Evolutionary conservation across 2,329 filamentous ascomycete genomes (phyloP), one percentile per base, ranked within the genome.

Genomic region (Ustulina deusta): DNA sequence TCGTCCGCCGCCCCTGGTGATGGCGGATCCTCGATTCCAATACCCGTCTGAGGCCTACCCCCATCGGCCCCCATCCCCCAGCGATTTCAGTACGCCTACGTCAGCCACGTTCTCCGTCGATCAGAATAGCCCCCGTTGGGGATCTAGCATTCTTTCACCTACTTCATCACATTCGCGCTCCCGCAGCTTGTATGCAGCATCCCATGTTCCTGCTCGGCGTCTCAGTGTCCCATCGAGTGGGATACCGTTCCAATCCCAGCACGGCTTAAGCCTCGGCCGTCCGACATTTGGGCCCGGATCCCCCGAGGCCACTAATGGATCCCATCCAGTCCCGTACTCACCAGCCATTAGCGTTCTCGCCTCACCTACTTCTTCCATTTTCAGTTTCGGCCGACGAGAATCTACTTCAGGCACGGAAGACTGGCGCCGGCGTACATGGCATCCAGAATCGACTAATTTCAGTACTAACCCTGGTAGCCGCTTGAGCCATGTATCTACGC

Each of bases 381-480:
- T 89, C 79, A 85, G 87, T 4, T 91, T 89, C 79, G 85, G 87
- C 5, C 83, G 91, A 34, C 85, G 90, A 48, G 91, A 94, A 46
- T 91, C 92, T 0, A 82, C 86, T 9, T 88, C 85, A 59, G 83
- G 84, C 22, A 82, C 87, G 0, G 93, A 97, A 70, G 90, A 93
- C 63, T 93, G 90, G 87, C 89, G 94, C 71, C 86, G 94, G 69
- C 88, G 94, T 61, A 97, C 94, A 2, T 97, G 94, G 94, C 94
- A 97, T 79, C 93, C 93, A 0, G 92, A 93, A 69, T 91, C 89
- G 66, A 85, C 87, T 17, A 86, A 86, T 70, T 89, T 89, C 69
- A 85, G 85, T 67, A 83, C 89, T 36, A 88, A 68, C 56, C 86
- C 87, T 17, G 91, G 90, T 15, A 94, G 92, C 79, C 88, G 91